phyloP scores from a whole-genome alignment of 2,329 filamentous ascomycete species.

The Hortaea sp. region DNA sequence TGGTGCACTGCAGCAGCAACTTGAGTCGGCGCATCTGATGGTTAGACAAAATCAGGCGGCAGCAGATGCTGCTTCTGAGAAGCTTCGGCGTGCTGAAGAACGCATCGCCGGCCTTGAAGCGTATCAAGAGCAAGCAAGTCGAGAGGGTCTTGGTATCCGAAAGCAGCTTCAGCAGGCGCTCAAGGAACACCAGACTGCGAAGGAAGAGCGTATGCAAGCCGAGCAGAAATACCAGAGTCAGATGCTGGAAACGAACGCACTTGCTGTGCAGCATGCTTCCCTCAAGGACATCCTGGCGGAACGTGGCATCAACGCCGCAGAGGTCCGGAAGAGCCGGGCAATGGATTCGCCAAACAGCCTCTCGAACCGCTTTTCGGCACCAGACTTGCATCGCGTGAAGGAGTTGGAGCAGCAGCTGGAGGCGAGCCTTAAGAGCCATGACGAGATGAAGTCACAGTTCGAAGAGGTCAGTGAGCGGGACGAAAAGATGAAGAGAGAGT shows the following conservation, averaged over 20 bases:
- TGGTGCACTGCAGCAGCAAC: conserved; percentile 65
- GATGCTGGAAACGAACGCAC: conserved; percentile 86
- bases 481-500: conserved; percentile 77
- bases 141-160: conserved; percentile 80
- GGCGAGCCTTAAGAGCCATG: conserved; percentile 64
- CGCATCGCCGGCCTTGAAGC: conserved; percentile 92
- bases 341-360: conserved; percentile 62
- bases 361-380: conserved; percentile 53
- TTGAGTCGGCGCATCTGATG: conserved; percentile 65
- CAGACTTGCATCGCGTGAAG: conserved; percentile 66
- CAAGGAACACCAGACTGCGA: conserved; percentile 72
- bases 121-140: conserved; percentile 93
- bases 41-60: conserved; percentile 84
- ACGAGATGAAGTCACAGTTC: conserved; percentile 70
- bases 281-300: conserved; percentile 88
- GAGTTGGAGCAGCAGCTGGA: conserved; percentile 86
- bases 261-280: conserved; percentile 83
- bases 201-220: conserved; percentile 70
- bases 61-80: conserved; percentile 77
- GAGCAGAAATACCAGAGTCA: conserved; percentile 74
- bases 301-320: conserved; percentile 71
- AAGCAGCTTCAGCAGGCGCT: conserved; percentile 79
- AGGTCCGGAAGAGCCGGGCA: conserved; percentile 59
- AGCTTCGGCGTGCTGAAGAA: conserved; percentile 85
- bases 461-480: conserved; percentile 69